Base-by-base conservation (phyloP, 2,329 filamentous ascomycete genomes). In the Epichloe hybrida region DNA sequence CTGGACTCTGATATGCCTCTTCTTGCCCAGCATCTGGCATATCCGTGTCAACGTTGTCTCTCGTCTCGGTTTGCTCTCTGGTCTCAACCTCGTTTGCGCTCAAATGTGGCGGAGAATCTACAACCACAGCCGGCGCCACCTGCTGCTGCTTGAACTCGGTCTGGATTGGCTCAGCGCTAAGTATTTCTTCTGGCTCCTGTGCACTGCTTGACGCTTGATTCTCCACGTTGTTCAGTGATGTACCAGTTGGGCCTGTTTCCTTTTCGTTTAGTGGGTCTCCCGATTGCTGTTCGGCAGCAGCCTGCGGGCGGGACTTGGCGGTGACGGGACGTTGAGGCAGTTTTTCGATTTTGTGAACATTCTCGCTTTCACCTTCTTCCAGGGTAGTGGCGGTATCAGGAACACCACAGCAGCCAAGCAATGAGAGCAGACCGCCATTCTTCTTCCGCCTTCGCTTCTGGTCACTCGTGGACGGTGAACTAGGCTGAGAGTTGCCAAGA, bases 401-500 rank as follows among this genome's bases (percentile, higher is more conserved):
- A 40, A 80, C 74, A 50, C 72, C 74, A 64, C 84, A 87, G 69
- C 84, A 88, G 53, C 76, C 80, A 52, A 88, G 71, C 50, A 87
- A 74, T 23, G 77, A 70, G 37, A 81, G 64, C 44, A 81, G 64
- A n/a, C 76, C 74, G 52, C 73, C 72, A 49, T 68, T 72, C 61
- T 72, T 74, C 63, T 76, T 77, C 66, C 79, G 79, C 61, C 72
- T 74, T 51, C 79, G 79, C 61, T 73, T 75, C 52, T 72, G 68
- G 37, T 70, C 65, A 49, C 71, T 71, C 48, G 69, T 68, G 8
- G 65, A 69, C 31, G 76, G 74, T 36, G 76, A 77, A 60, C 69
- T 75, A 40, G 74, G 74, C 59, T 75, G 73, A 17, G 75, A 74
- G 53, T 71, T 70, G 54, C 66, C 70, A 36, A 72, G 65, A 5